phyloP scores from a whole-genome alignment of 1,284 basidiomycete genomes.

The Marasmius fiardii region DNA sequence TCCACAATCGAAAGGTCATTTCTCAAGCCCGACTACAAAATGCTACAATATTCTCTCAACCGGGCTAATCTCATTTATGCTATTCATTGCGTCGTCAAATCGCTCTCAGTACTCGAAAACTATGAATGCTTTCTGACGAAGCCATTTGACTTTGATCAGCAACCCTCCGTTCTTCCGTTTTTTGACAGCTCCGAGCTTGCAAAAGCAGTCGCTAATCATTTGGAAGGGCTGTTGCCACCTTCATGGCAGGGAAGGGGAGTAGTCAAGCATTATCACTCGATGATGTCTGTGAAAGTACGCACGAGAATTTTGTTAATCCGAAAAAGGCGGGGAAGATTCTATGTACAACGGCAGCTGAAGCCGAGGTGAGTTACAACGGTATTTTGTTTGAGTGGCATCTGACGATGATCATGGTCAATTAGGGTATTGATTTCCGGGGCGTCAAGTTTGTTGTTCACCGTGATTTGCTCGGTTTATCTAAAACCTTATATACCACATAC shows the following conservation, averaged over 20 bases:
- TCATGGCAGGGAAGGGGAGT: background rate
- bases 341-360: background rate
- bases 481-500: no score
- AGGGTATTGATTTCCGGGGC: background rate
- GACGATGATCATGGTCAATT: background rate
- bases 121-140: background rate
- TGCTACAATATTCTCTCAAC: background rate
- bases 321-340: background rate
- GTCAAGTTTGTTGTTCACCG: background rate
- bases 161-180: background rate
- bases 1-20: background rate
- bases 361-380: background rate
- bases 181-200: background rate
- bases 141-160: background rate
- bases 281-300: background rate
- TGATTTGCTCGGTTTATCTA: background rate
- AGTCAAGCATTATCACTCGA: background rate
- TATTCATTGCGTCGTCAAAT: slow-evolving; percentile 1
- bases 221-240: background rate
- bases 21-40: background rate
- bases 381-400: background rate
- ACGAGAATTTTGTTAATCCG: background rate
- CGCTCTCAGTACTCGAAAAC: background rate
- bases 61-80: background rate
- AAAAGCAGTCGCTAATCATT: background rate